Evolutionary conservation across 345 rosid genomes (phyloP).

Genomic region (Sapria himalayana): DNA sequence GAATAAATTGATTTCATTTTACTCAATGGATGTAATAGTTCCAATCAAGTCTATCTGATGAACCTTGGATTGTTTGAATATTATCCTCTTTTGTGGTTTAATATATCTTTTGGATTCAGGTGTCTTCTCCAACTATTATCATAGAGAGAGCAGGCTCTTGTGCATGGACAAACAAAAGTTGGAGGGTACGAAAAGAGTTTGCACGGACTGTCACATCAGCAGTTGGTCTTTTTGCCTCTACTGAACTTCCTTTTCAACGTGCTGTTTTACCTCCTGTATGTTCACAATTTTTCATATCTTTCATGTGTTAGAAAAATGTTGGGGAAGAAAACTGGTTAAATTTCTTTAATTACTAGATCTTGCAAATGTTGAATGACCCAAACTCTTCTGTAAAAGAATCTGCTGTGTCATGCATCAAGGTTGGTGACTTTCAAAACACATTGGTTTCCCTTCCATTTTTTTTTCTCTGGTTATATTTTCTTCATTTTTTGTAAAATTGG

Average conservation of each 20-base stretch:
- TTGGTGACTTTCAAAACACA: conserved; percentile 7
- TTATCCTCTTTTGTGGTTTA: no score
- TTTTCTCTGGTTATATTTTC: background rate
- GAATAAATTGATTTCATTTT: background rate
- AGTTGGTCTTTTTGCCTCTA: conserved; percentile 70
- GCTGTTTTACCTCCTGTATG: conserved; percentile 85
- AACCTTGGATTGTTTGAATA: no score
- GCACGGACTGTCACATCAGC: conserved; percentile 88
- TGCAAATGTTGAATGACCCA: conserved; percentile 79
- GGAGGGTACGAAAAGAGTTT: conserved; percentile 97
- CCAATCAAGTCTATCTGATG: background rate
- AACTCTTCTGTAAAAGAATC: conserved; percentile 87
- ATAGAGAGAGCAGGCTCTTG: conserved; percentile 94
- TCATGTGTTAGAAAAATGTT: conserved; percentile 3
- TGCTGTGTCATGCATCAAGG: conserved; percentile 88
- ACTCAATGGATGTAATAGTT: background rate
- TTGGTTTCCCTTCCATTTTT: background rate
- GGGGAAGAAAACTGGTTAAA: conserved; percentile 1
- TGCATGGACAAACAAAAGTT: conserved; percentile 92
- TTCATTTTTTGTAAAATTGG: background rate
- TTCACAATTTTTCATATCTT: conserved; percentile 1
- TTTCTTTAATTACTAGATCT: conserved; percentile 29
- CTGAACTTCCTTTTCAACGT: conserved; percentile 93
- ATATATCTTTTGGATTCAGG: conserved; percentile 21
- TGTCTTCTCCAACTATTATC: conserved; percentile 91